Evolutionary conservation across 495 filamentous ascomycete species (phyloP).

Genomic region (Tuber calosporum): DNA sequence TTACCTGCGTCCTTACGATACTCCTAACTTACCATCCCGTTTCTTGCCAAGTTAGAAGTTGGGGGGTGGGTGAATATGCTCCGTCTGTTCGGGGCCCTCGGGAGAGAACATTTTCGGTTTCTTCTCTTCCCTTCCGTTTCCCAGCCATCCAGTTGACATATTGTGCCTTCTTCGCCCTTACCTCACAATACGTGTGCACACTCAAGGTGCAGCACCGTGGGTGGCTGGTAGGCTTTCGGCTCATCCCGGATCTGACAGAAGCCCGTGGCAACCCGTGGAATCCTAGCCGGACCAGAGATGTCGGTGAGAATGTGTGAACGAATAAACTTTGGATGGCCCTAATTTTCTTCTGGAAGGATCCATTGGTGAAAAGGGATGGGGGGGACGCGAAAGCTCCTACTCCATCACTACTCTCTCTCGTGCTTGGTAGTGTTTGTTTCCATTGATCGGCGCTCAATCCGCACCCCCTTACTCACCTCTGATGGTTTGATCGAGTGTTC

Average conservation of each 20-base stretch:
- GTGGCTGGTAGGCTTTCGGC: neutral
- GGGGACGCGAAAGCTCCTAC: neutral
- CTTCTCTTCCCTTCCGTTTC: neutral
- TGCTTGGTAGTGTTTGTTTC: neutral
- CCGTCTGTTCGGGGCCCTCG: too few relatives aligned
- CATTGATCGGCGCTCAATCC: neutral
- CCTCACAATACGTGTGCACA: neutral
- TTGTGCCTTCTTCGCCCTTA: neutral
- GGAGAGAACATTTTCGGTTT: neutral
- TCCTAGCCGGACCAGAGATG: neutral
- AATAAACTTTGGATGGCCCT: neutral
- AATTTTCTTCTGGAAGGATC: neutral
- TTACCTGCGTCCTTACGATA: neutral
- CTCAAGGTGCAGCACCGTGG: neutral
- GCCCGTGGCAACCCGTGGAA: neutral
- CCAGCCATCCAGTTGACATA: neutral
- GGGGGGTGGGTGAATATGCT: neutral
- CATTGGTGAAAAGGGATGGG: neutral
- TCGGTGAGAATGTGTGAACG: neutral
- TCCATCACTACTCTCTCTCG: neutral
- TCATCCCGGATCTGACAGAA: neutral
- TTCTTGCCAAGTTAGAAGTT: neutral
- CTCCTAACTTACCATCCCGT: neutral
- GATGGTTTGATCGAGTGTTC: neutral
- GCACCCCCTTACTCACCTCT: neutral